These are phyloP conservation scores for Monilinia laxa DNA, from an alignment of 2,329 filamentous ascomycete species.

Conservation along the genomic window DNA sequence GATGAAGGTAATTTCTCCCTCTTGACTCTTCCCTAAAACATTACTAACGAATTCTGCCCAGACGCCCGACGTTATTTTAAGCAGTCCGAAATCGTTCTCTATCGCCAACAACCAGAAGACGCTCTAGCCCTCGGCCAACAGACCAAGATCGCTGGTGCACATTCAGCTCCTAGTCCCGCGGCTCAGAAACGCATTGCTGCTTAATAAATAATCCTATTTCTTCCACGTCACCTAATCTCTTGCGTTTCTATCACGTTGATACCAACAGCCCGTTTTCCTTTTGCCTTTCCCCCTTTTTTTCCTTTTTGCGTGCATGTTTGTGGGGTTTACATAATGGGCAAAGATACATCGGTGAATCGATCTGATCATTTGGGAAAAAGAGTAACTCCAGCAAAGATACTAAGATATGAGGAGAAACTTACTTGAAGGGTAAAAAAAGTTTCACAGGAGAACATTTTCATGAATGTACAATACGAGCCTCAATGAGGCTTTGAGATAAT, in stretches of 20 bases:
- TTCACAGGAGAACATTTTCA: constrained; percentile 1
- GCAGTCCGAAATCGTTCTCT: constrained; percentile 97
- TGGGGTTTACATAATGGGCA: constrained; percentile 1
- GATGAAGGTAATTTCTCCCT: constrained; percentile 68
- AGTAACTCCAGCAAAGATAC: constrained; percentile 3
- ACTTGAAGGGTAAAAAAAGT: not conserved
- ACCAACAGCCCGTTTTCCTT: constrained; percentile 13
- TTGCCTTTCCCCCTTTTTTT: not conserved
- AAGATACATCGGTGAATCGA: not conserved
- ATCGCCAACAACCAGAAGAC: constrained; percentile 71
- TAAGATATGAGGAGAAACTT: constrained; percentile 5
- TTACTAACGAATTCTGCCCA: constrained; percentile 40
- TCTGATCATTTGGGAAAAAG: constrained; percentile 6
- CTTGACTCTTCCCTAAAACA: constrained; percentile 18
- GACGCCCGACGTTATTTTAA: constrained; percentile 98
- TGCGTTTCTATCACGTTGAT: constrained; percentile 15
- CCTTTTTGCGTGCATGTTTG: constrained; percentile 1
- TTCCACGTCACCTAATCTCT: not conserved
- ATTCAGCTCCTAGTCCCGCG: constrained; percentile 36
- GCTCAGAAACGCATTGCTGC: constrained; percentile 17
- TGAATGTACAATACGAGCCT: constrained; percentile 15
- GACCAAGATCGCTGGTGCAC: constrained; percentile 40
- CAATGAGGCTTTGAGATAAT: not conserved
- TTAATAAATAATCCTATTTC: constrained; percentile 1
- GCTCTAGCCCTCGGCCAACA: constrained; percentile 41